phyloP scores from a whole-genome alignment of 73 alveolate species.

The Tetrahymena thermophila region DNA sequence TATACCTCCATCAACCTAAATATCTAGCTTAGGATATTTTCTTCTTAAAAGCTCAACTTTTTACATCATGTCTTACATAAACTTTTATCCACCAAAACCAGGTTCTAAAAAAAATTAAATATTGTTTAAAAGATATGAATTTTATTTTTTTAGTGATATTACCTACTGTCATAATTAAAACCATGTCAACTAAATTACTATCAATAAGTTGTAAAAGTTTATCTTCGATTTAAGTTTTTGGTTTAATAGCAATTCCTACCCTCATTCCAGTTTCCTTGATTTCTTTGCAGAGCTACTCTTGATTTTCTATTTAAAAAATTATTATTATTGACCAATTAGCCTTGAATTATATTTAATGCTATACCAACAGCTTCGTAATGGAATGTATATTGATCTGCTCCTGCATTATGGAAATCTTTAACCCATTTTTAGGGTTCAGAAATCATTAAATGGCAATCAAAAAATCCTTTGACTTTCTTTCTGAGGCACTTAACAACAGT shows the following conservation, averaged over 20 bases:
- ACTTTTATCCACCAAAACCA: conserved; percentile 60
- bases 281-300: conserved; percentile 28
- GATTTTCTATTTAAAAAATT: background rate
- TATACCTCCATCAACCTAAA: conserved; percentile 61
- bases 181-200: conserved; percentile 43
- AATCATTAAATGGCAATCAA: conserved; percentile 53
- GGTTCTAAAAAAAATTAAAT: conserved; percentile 20
- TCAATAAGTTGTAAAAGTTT: conserved; percentile 20
- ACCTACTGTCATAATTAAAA: conserved; percentile 54
- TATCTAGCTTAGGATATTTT: conserved; percentile 37
- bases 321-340: background rate
- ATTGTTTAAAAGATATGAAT: background rate
- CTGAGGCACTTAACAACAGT: conserved; percentile 35
- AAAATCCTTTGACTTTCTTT: conserved; percentile 14
- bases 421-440: conserved; percentile 55
- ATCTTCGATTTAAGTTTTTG: conserved; percentile 43
- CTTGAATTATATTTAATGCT: background rate
- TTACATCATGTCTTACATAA: conserved; percentile 40
- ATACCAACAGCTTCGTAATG: conserved; percentile 49
- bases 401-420: conserved; percentile 37
- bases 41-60: conserved; percentile 34
- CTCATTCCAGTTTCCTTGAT: conserved; percentile 42
- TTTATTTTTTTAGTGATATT: background rate
- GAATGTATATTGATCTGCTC: conserved; percentile 45
- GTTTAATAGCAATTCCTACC: conserved; percentile 52